A percentile compares a stretch with the other conserved stretches of the same genome.
These are phyloP conservation scores for Trametes coccinea DNA, from an alignment of 768 basidiomycete species.

Conservation along the genomic window DNA sequence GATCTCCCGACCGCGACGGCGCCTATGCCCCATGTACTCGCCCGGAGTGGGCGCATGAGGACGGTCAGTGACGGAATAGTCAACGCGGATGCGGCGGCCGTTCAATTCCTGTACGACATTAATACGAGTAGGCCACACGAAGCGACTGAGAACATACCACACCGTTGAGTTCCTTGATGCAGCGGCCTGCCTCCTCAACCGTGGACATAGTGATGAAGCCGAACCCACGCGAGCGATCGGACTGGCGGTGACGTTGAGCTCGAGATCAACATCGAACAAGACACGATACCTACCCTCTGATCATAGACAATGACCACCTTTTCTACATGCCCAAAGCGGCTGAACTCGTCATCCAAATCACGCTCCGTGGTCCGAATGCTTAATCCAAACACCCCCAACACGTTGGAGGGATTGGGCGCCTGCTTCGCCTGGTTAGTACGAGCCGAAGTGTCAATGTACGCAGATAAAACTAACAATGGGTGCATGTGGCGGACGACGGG, in stretches of 20 bases:
- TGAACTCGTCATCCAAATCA: conserved; percentile 94
- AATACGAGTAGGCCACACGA: neutral
- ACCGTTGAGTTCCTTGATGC: conserved; percentile 91
- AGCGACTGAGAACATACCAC: conserved; percentile 54
- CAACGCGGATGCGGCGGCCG: conserved; percentile 94
- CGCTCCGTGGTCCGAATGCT: conserved; percentile 93
- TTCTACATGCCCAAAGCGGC: conserved; percentile 83
- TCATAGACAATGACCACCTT: conserved; percentile 98
- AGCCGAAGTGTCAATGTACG: conserved; percentile 17
- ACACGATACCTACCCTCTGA: conserved; percentile 77
- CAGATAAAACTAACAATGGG: conserved; percentile 59
- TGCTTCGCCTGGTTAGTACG: conserved; percentile 50
- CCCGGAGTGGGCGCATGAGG: conserved; percentile 97
- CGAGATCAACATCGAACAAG: neutral
- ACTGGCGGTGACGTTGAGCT: conserved; percentile 44
- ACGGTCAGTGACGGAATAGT: conserved; percentile 91
- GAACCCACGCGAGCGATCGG: conserved; percentile 95
- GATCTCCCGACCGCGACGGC: conserved; percentile 48
- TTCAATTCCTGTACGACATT: conserved; percentile 72
- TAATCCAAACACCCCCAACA: conserved; percentile 97
- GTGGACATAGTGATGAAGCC: conserved; percentile 95
- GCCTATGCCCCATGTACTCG: conserved; percentile 94
- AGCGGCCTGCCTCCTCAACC: conserved; percentile 84
- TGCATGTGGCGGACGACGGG: conserved; percentile 69
- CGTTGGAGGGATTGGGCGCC: conserved; percentile 85